These are phyloP conservation scores for Camelina sativa DNA, from an alignment of 345 rosid species.

Conservation along the genomic window DNA sequence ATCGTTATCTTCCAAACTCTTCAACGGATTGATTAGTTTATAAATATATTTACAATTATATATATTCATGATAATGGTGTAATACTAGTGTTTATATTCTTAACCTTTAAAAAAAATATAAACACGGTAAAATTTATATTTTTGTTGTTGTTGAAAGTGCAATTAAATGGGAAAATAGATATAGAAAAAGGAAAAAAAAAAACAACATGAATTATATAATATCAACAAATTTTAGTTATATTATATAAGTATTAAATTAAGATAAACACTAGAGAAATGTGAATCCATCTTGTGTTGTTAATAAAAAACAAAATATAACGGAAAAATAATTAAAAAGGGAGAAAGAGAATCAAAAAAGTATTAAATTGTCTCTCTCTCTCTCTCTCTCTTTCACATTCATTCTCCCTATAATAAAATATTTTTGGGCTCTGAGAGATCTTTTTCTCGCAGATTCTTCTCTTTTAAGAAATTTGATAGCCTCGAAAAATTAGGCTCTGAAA, in stretches of 20 bases:
- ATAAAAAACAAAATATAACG: slow-evolving; percentile 7
- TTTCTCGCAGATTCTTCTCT: slow-evolving; percentile 24
- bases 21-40: too few relatives aligned
- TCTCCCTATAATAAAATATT: not conserved
- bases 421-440: slow-evolving; percentile 35
- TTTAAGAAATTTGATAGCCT: slow-evolving; percentile 5
- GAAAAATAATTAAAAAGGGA: not conserved
- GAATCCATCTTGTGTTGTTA: not conserved
- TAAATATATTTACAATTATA: too few relatives aligned
- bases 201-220: not conserved
- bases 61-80: too few relatives aligned
- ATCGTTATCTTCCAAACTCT: too few relatives aligned
- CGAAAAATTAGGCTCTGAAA: slow-evolving; percentile 26
- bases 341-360: slow-evolving; percentile 2
- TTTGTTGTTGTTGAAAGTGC: not conserved
- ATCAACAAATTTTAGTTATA: too few relatives aligned
- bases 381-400: slow-evolving; percentile 3
- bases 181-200: not conserved
- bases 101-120: too few relatives aligned
- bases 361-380: slow-evolving; percentile 2
- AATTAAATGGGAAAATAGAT: not conserved
- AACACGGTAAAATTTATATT: too few relatives aligned
- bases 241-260: too few relatives aligned
- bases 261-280: too few relatives aligned
- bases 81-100: too few relatives aligned